phyloP scores from a whole-genome alignment of 1,284 basidiomycete genomes.

The Cryptococcus sp. region DNA sequence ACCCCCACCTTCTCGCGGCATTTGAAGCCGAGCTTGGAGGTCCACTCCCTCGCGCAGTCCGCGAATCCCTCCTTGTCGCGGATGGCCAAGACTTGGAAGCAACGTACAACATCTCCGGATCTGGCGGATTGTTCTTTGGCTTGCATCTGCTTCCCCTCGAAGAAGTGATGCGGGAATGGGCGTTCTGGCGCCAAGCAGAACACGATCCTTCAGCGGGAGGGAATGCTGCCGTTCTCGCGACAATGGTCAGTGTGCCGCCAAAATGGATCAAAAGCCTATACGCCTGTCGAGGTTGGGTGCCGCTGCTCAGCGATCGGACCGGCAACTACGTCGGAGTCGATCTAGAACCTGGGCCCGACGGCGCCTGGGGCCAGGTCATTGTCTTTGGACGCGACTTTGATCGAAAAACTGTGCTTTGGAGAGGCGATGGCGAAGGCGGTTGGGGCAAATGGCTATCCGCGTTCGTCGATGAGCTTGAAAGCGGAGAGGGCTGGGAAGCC shows the following conservation, averaged over 20 bases:
- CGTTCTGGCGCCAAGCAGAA: slow-evolving; percentile 90
- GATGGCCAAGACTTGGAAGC: slow-evolving; percentile 89
- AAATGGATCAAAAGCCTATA: slow-evolving; percentile 90
- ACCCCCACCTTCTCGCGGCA: slow-evolving; percentile 69
- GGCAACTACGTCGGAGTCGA: slow-evolving; percentile 98
- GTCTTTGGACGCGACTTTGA: slow-evolving; percentile 98
- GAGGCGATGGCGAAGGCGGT: slow-evolving; percentile 83
- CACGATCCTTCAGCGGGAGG: slow-evolving; percentile 71
- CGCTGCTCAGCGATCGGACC: slow-evolving; percentile 85
- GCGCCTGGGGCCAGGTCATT: slow-evolving; percentile 87
- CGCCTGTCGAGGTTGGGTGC: slow-evolving; percentile 93
- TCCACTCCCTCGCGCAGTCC: slow-evolving; percentile 71
- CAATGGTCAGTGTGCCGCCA: slow-evolving; percentile 87
- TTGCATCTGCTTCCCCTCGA: slow-evolving; percentile 80
- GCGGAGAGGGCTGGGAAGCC: slow-evolving; percentile 80
- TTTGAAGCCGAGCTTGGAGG: slow-evolving; percentile 81
- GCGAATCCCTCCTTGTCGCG: slow-evolving; percentile 77
- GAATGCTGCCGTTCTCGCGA: slow-evolving; percentile 67
- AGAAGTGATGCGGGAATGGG: slow-evolving; percentile 88
- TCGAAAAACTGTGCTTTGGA: slow-evolving; percentile 92
- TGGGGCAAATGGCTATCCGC: slow-evolving; percentile 95
- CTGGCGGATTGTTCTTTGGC: slow-evolving; percentile 77
- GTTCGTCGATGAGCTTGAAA: slow-evolving; percentile 91
- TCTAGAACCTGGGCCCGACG: slow-evolving; percentile 77
- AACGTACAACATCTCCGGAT: slow-evolving; percentile 62